Base-by-base conservation (phyloP, 352 stramenopile species). In the Pythium sukuiense region DNA sequence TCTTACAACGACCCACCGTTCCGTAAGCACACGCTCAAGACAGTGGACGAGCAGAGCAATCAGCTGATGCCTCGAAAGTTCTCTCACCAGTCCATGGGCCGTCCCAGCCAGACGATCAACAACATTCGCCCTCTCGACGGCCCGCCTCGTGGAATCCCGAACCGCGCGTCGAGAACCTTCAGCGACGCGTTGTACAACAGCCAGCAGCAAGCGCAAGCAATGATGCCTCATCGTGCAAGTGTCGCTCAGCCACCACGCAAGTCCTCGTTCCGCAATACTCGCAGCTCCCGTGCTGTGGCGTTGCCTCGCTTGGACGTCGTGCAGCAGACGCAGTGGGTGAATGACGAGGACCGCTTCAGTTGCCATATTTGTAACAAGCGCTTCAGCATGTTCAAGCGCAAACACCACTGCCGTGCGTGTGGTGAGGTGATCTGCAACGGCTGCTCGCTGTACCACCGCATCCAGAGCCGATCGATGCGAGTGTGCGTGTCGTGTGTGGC, bases 341-440 rank as follows among this genome's bases (percentile, higher is more conserved):
- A 93, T 30, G 86, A 94, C 59, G 83, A 93, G 56, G 85, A 93
- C 59, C 82, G 83, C 2, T 91, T 92, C 63, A 92, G 82, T 55
- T 96, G 87, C 64, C 83, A 93, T 70, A 93, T 96, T 30, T 96
- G 87, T 71, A 92, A 90, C 76, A 93, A 92, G 70, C 85, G 85
- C 46, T 94, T 94, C 76, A 93, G 76, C 71, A 80, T 96, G 80
- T 94, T 96, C 63, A 88, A 92, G 64, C 87, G 83, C 61, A 96
- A 96, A 64, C 87, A 96, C 69, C 87, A 96, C 72, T 96, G 87
- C 61, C 76, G 87, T 57, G 80, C 85, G 0, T 96, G 87, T 32
- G 87, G 87, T 45, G 87, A 96, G 59, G 83, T 96, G 35, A 94
- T 96, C 63, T 96, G 87, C 78, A 89, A 89, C 49, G 81, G 71